phyloP scores from a whole-genome alignment of 2,329 filamentous ascomycete species.

The Fusarium kyushuense region DNA sequence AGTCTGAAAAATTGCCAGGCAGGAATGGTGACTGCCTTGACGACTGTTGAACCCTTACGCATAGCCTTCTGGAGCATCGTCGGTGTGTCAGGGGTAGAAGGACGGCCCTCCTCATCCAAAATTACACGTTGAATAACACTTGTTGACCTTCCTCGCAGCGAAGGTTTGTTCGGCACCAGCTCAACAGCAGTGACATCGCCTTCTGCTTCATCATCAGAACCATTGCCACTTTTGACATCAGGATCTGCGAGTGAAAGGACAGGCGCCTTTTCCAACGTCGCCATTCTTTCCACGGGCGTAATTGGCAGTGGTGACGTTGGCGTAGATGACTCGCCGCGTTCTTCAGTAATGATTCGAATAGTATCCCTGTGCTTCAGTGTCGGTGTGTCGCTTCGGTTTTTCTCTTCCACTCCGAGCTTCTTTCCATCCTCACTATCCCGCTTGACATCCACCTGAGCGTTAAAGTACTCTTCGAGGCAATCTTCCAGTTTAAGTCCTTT shows the following conservation, averaged over 20 bases:
- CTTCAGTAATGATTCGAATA: conserved; percentile 52
- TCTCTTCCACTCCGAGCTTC: conserved; percentile 51
- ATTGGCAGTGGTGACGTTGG: conserved; percentile 50
- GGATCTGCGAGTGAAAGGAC: conserved; percentile 5
- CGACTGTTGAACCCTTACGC: conserved; percentile 62
- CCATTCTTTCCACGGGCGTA: conserved; percentile 42
- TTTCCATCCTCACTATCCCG: conserved; percentile 74
- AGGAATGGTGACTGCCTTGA: conserved; percentile 91
- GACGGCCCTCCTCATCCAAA: conserved; percentile 63
- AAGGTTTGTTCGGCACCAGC: conserved; percentile 49
- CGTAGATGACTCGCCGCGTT: conserved; percentile 51
- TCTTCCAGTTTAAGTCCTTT: conserved; percentile 85
- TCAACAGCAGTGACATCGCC: conserved; percentile 38
- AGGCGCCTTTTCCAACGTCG: conserved; percentile 31
- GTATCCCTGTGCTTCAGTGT: conserved; percentile 50
- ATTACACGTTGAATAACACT: conserved; percentile 73
- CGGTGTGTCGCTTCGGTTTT: conserved; percentile 40
- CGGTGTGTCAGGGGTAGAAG: conserved; percentile 57
- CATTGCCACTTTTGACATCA: conserved; percentile 19
- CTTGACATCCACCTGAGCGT: conserved; percentile 89
- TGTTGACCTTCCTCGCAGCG: conserved; percentile 62
- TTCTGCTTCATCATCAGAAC: conserved; percentile 30
- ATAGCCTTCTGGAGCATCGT: conserved; percentile 59
- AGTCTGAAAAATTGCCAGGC: conserved; percentile 98
- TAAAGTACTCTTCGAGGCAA: conserved; percentile 94